Conservation (phyloP, 768 basidiomycete species). For the Pleurotus tuoliensis region DNA sequence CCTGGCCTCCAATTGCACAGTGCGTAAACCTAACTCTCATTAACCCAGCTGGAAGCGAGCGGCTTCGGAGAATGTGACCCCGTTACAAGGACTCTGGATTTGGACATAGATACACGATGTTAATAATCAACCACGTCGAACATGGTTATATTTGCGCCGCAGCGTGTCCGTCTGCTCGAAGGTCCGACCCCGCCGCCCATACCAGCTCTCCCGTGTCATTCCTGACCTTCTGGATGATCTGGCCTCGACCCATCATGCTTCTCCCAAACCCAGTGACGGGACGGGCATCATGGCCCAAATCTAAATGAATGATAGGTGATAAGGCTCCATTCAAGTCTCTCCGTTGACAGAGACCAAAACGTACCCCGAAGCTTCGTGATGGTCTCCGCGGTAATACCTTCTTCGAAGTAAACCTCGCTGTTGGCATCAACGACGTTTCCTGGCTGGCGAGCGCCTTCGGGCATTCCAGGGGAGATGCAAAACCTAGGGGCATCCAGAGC, state of each 20-base stretch:
- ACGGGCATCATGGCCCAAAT: slow-evolving; percentile 86
- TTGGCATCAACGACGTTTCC: slow-evolving; percentile 65
- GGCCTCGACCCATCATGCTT: slow-evolving; percentile 75
- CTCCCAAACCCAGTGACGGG: slow-evolving; percentile 56
- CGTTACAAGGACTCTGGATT: too few relatives aligned
- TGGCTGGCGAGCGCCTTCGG: slow-evolving; percentile 47
- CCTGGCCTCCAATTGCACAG: neutral
- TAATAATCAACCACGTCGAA: neutral
- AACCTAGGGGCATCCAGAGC: slow-evolving; percentile 94
- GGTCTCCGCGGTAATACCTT: slow-evolving; percentile 62
- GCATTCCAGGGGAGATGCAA: slow-evolving; percentile 86
- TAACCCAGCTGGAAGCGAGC: slow-evolving; percentile 54
- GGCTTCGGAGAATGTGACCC: slow-evolving; percentile 61
- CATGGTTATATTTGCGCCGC: slow-evolving; percentile 69
- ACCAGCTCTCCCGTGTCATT: slow-evolving; percentile 67
- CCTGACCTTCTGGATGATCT: slow-evolving; percentile 81
- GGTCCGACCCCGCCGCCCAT: slow-evolving; percentile 95
- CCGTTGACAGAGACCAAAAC: slow-evolving; percentile 12
- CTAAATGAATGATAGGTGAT: slow-evolving; percentile 31
- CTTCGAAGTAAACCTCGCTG: slow-evolving; percentile 88
- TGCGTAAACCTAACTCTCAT: slow-evolving; percentile 5
- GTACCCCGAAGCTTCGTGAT: slow-evolving; percentile 65
- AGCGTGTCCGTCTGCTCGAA: slow-evolving; percentile 85
- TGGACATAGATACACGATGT: too few relatives aligned
- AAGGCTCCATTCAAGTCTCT: neutral